phyloP scores from a whole-genome alignment of 495 filamentous ascomycete species.

The Staphylotrichum longicolle region DNA sequence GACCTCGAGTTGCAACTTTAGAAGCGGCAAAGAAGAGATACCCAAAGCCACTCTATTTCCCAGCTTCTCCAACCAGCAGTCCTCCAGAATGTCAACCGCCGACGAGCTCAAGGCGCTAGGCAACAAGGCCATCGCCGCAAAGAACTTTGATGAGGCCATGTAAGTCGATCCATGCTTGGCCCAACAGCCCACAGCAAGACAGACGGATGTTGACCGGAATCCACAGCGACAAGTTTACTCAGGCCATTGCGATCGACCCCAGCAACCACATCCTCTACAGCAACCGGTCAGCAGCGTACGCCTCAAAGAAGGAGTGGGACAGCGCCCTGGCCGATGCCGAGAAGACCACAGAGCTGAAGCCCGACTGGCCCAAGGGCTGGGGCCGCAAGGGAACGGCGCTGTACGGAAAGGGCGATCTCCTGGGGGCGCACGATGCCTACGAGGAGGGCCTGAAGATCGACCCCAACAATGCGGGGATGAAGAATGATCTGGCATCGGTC shows the following conservation, averaged over 20 bases:
- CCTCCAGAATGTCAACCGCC: slow-evolving; percentile 45
- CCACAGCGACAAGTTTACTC: slow-evolving; percentile 80
- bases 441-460: slow-evolving; percentile 89
- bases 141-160: slow-evolving; percentile 95
- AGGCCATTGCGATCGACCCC: slow-evolving; percentile 88
- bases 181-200: neutral
- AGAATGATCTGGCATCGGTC: slow-evolving; percentile 78
- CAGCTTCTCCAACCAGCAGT: slow-evolving; percentile 3
- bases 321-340: slow-evolving; percentile 84
- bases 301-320: slow-evolving; percentile 82
- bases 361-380: slow-evolving; percentile 97
- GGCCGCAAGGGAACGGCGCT: slow-evolving; percentile 86
- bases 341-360: slow-evolving; percentile 90
- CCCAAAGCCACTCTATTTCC: neutral
- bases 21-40: slow-evolving; percentile 1
- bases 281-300: slow-evolving; percentile 94
- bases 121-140: slow-evolving; percentile 96
- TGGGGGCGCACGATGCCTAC: slow-evolving; percentile 83
- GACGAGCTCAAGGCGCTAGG: slow-evolving; percentile 86
- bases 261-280: slow-evolving; percentile 95
- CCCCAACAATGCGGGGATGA: slow-evolving; percentile 86
- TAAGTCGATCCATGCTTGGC: slow-evolving; percentile 49
- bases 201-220: neutral
- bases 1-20: neutral
- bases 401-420: slow-evolving; percentile 80